Evolutionary conservation across 2,329 filamentous ascomycete genomes (phyloP).

Genomic region (Aspergillus sp.): DNA sequence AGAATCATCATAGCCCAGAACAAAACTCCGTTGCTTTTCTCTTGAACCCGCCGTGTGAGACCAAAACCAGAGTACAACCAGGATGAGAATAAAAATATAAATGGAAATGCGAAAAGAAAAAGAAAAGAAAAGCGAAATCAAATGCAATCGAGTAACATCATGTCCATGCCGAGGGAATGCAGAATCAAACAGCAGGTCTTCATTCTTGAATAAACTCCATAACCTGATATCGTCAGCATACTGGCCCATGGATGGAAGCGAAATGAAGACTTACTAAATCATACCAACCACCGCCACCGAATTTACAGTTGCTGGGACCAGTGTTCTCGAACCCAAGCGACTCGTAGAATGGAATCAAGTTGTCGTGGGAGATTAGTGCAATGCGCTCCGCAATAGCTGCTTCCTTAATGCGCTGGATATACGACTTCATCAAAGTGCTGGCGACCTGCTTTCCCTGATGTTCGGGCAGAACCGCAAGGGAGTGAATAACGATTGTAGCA

Average conservation of each 20-base stretch:
- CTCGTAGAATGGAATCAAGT: slow-evolving; percentile 70
- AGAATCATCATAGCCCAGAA: slow-evolving; percentile 18
- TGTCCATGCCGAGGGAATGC: slow-evolving; percentile 16
- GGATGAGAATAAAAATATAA: slow-evolving; percentile 9
- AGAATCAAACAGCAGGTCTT: slow-evolving; percentile 6
- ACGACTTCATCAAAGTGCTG: slow-evolving; percentile 67
- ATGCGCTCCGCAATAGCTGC: slow-evolving; percentile 67
- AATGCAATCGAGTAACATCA: slow-evolving; percentile 7
- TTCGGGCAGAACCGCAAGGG: slow-evolving; percentile 71
- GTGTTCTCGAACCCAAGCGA: slow-evolving; percentile 66
- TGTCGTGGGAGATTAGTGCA: slow-evolving; percentile 71
- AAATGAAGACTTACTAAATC: slow-evolving; percentile 61
- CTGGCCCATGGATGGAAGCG: not conserved
- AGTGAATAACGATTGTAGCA: slow-evolving; percentile 74
- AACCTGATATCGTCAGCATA: slow-evolving; percentile 18
- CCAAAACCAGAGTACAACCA: slow-evolving; percentile 5
- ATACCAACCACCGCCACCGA: slow-evolving; percentile 76
- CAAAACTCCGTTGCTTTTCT: slow-evolving; percentile 33
- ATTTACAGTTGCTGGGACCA: slow-evolving; percentile 65
- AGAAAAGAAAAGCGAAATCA: not conserved
- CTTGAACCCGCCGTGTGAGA: slow-evolving; percentile 12
- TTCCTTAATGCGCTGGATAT: slow-evolving; percentile 69
- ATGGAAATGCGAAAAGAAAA: slow-evolving; percentile 3
- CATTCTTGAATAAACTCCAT: slow-evolving; percentile 21
- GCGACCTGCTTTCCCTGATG: slow-evolving; percentile 72